Percentiles rank a stretch among this genome's conserved stretches.
Conservation (phyloP, 805 yeast species). For the Grigorovia yakushimaensis region DNA sequence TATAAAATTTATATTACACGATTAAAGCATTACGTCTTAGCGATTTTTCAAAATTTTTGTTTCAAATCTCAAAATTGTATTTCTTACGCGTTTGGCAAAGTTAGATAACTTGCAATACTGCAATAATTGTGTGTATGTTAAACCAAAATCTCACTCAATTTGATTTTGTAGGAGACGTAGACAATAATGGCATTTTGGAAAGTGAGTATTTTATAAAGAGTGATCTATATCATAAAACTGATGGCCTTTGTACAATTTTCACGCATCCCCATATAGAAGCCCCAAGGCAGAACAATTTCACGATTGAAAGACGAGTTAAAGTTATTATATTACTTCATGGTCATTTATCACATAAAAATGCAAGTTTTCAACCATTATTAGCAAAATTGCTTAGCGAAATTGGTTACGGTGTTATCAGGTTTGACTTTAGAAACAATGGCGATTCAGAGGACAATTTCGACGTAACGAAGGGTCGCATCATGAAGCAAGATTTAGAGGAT, state of each 20-base stretch:
- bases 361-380: constrained; percentile 57
- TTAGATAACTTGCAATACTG: no score
- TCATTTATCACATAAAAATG: constrained; percentile 73
- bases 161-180: neutral
- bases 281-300: constrained; percentile 1
- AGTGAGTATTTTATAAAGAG: neutral
- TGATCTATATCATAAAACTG: neutral
- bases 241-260: constrained; percentile 4
- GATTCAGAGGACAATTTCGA: constrained; percentile 43
- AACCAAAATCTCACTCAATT: neutral
- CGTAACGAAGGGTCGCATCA: constrained; percentile 39
- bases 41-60: no score
- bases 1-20: no score
- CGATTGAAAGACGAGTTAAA: constrained; percentile 21
- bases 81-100: no score
- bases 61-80: no score
- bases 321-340: constrained; percentile 71
- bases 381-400: constrained; percentile 52
- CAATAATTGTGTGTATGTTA: no score
- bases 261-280: constrained; percentile 2
- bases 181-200: neutral
- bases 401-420: constrained; percentile 60
- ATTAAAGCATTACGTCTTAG: no score
- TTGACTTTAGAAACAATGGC: constrained; percentile 85
- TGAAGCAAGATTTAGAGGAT: constrained; percentile 62